Evolutionary conservation across 2,329 filamentous ascomycete species (phyloP).

Genomic region (Dothideomycetes sp.): DNA sequence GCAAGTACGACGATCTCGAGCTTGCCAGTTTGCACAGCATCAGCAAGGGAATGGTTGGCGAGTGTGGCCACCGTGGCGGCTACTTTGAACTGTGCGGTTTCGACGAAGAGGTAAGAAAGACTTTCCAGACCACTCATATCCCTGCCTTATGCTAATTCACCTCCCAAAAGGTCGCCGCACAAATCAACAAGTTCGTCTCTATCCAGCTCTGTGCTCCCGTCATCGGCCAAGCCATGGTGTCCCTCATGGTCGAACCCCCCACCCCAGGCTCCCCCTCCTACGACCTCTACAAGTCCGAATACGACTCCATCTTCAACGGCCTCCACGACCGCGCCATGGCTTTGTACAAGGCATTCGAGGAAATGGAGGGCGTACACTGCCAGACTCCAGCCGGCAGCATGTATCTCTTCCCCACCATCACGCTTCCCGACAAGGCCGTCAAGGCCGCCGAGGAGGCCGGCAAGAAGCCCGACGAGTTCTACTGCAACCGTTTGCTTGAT

Average conservation of each 20-base stretch:
- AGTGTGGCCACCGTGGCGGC: slow-evolving; percentile 93
- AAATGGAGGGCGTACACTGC: slow-evolving; percentile 95
- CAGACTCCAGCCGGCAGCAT: slow-evolving; percentile 85
- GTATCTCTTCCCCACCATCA: slow-evolving; percentile 97
- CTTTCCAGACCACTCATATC: too few species aligned
- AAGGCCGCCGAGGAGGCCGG: slow-evolving; percentile 64
- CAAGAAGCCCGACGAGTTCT: slow-evolving; percentile 80
- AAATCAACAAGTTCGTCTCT: slow-evolving; percentile 98
- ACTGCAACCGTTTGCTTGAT: slow-evolving; percentile 82
- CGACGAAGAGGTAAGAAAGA: slow-evolving; percentile 36
- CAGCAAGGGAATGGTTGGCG: slow-evolving; percentile 97
- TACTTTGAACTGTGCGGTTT: slow-evolving; percentile 96
- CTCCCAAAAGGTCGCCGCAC: slow-evolving; percentile 59
- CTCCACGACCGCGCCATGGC: slow-evolving; percentile 71
- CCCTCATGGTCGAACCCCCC: slow-evolving; percentile 96
- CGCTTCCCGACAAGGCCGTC: slow-evolving; percentile 61
- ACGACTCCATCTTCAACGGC: slow-evolving; percentile 67
- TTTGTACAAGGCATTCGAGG: slow-evolving; percentile 77
- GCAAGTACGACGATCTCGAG: slow-evolving; percentile 74
- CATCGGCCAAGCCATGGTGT: slow-evolving; percentile 89
- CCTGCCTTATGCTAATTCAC: slow-evolving; percentile 10
- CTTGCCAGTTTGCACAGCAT: slow-evolving; percentile 86
- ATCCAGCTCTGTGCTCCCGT: slow-evolving; percentile 96
- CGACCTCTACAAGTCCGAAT: slow-evolving; percentile 75
- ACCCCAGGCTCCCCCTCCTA: slow-evolving; percentile 71